phyloP scores from a whole-genome alignment of 495 filamentous ascomycete species.

The Pseudevernia furfuracea region DNA sequence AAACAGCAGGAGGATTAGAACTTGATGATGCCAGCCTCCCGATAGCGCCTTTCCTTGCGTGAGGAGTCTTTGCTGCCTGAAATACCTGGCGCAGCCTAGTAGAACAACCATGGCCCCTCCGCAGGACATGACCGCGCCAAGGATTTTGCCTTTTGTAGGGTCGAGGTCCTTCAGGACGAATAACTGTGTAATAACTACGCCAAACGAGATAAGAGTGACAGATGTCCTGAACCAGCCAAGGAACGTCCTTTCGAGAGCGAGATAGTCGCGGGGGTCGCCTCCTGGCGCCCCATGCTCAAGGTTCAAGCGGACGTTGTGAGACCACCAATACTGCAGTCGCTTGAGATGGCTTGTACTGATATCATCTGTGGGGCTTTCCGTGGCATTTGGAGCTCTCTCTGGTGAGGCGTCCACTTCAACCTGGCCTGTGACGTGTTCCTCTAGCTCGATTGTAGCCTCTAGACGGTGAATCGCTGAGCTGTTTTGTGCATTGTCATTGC shows the following conservation, averaged over 20 bases:
- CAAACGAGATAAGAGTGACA: slow-evolving; percentile 17
- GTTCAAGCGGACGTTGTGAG: slow-evolving; percentile 15
- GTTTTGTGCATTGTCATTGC: no score
- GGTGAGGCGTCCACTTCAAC: neutral
- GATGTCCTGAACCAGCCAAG: slow-evolving; percentile 23
- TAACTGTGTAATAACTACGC: slow-evolving; percentile 21
- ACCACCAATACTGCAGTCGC: slow-evolving; percentile 20
- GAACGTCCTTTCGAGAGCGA: slow-evolving; percentile 25
- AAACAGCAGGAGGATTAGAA: neutral
- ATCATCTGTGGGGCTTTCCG: neutral
- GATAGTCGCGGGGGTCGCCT: slow-evolving; percentile 24
- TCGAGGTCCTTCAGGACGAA: slow-evolving; percentile 16
- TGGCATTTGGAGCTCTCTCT: neutral
- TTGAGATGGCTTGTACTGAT: neutral
- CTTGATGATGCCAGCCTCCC: slow-evolving; percentile 10
- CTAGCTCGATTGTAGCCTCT: slow-evolving; percentile 7
- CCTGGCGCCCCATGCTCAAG: slow-evolving; percentile 6
- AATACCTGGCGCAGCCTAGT: slow-evolving; percentile 23
- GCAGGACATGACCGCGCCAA: slow-evolving; percentile 14
- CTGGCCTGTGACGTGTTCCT: neutral
- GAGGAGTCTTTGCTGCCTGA: slow-evolving; percentile 19
- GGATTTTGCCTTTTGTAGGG: slow-evolving; percentile 11
- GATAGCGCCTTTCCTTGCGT: slow-evolving; percentile 9
- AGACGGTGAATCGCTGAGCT: neutral
- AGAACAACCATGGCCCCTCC: slow-evolving; percentile 13